phyloP scores from a whole-genome alignment of 768 basidiomycete species.

The Trametes gibbosa region DNA sequence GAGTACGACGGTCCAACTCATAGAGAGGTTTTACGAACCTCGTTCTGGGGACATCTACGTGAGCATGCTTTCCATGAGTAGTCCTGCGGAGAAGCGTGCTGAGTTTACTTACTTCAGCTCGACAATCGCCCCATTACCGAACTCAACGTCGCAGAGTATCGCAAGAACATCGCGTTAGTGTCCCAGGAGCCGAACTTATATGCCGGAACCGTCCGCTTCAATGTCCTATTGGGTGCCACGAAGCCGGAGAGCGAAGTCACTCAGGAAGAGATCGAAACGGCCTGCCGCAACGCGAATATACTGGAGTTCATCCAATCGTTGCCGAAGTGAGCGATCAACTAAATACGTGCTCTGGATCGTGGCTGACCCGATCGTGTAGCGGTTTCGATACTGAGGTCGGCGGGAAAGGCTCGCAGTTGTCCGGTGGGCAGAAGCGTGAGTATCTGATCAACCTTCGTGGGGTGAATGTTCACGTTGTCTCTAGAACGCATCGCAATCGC shows the following conservation, averaged over 20 bases:
- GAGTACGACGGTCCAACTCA: constrained; percentile 79
- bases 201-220: constrained; percentile 86
- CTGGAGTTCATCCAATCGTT: constrained; percentile 84
- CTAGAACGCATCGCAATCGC: constrained; percentile 76
- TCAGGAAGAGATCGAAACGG: constrained; percentile 81
- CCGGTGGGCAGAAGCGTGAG: constrained; percentile 84
- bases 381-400: constrained; percentile 92
- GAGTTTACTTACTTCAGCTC: constrained; percentile 39
- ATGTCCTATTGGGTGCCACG: constrained; percentile 83
- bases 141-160: constrained; percentile 81
- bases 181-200: constrained; percentile 93
- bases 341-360: no score
- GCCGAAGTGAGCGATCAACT: constrained; percentile 56
- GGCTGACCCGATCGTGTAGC: constrained; percentile 31
- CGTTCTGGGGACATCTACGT: constrained; percentile 66
- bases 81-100: not conserved
- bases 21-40: constrained; percentile 87
- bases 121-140: constrained; percentile 73
- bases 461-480: not conserved
- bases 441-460: constrained; percentile 6
- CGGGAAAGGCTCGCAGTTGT: constrained; percentile 85
- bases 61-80: constrained; percentile 23
- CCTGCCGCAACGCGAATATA: constrained; percentile 87
- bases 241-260: constrained; percentile 78
- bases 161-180: constrained; percentile 84